These are phyloP conservation scores for Ogataea nakhonphanomensis DNA, from an alignment of 805 yeast genomes.

Conservation along the genomic window DNA sequence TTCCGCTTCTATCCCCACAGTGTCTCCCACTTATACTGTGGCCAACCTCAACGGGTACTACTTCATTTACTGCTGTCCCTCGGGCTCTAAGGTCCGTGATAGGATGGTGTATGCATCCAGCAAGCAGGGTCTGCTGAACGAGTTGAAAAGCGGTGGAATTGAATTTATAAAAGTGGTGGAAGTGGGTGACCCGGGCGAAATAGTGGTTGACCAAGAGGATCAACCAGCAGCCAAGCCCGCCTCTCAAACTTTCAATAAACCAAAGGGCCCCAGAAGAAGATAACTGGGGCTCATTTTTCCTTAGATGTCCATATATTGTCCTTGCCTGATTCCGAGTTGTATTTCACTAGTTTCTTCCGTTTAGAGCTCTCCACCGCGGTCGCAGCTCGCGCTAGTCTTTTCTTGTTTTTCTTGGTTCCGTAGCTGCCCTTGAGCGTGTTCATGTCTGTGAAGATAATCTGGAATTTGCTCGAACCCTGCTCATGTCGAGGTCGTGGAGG, in stretches of 20 bases:
- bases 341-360: slow-evolving; percentile 13
- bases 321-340: slow-evolving; percentile 15
- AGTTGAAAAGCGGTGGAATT: slow-evolving; percentile 40
- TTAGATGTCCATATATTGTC: slow-evolving; percentile 6
- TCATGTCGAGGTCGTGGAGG: slow-evolving; percentile 6
- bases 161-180: slow-evolving; percentile 51
- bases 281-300: slow-evolving; percentile 7
- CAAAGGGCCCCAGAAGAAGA: slow-evolving; percentile 68
- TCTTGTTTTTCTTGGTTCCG: slow-evolving; percentile 15
- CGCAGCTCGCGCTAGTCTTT: slow-evolving; percentile 18
- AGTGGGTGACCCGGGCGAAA: slow-evolving; percentile 69
- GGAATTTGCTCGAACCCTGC: slow-evolving; percentile 40
- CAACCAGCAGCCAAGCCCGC: slow-evolving; percentile 11
- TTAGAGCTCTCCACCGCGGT: slow-evolving; percentile 16
- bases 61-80: slow-evolving; percentile 86
- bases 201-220: slow-evolving; percentile 46
- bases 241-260: slow-evolving; percentile 46
- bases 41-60: slow-evolving; percentile 41
- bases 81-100: slow-evolving; percentile 83
- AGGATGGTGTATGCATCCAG: slow-evolving; percentile 91
- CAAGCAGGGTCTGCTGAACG: slow-evolving; percentile 55
- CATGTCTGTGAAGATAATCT: slow-evolving; percentile 44
- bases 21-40: slow-evolving; percentile 58
- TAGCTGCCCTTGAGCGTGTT: slow-evolving; percentile 25
- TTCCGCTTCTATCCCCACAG: slow-evolving; percentile 33